These are phyloP conservation scores for Phytophthora litchii DNA, from an alignment of 352 stramenopile species.

Conservation along the genomic window DNA sequence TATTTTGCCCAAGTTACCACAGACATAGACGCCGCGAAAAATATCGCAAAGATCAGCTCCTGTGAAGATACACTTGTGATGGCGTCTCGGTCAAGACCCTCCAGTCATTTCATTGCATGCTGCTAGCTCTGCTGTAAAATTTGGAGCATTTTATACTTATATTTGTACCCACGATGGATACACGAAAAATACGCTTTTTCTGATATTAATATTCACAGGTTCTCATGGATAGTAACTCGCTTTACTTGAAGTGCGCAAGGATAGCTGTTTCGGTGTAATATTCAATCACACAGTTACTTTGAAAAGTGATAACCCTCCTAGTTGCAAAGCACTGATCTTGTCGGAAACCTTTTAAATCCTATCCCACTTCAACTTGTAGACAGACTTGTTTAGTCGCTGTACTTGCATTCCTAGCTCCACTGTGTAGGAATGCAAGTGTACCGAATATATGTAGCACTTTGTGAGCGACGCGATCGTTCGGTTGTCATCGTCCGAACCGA, in stretches of 20 bases:
- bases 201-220: conserved; percentile 14
- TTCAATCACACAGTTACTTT: neutral
- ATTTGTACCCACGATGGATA: conserved; percentile 10
- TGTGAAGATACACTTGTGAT: conserved; percentile 3
- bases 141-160: too few relatives aligned
- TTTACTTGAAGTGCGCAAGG: neutral
- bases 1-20: conserved; percentile 13
- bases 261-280: neutral
- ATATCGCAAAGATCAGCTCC: conserved; percentile 1
- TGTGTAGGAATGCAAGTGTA: too few relatives aligned
- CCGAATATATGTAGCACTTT: too few relatives aligned
- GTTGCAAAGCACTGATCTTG: too few relatives aligned
- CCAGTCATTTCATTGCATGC: conserved; percentile 3
- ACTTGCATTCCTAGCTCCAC: too few relatives aligned
- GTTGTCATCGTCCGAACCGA: too few relatives aligned
- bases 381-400: too few relatives aligned
- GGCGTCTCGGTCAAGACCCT: too few relatives aligned
- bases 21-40: conserved; percentile 23
- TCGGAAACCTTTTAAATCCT: neutral
- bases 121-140: neutral
- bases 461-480: too few relatives aligned
- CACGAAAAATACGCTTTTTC: neutral
- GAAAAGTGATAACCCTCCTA: too few relatives aligned
- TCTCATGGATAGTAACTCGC: neutral
- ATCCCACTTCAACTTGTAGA: neutral